Evolutionary conservation across 768 basidiomycete genomes (phyloP).

Genomic region (Termitomyces sp.): DNA sequence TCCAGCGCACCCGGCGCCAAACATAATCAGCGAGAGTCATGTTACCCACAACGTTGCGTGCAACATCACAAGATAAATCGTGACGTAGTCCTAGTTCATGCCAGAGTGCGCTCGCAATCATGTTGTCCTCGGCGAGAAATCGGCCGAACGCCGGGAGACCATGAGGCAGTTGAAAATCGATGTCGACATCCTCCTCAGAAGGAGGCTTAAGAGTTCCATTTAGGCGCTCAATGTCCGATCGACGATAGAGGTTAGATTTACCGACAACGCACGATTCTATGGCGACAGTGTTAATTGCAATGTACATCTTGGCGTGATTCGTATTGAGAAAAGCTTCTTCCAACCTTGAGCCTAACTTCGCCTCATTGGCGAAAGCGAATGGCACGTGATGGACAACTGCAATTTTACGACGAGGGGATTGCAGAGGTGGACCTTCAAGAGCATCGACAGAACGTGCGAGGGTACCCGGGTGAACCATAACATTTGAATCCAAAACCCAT

Average conservation of each 20-base stretch:
- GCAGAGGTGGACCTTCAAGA: slow-evolving; percentile 46
- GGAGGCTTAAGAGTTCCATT: slow-evolving; percentile 62
- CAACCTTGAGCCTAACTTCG: slow-evolving; percentile 73
- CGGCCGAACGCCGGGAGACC: slow-evolving; percentile 83
- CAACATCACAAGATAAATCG: slow-evolving; percentile 88
- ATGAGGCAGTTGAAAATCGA: slow-evolving; percentile 28
- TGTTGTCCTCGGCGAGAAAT: slow-evolving; percentile 97
- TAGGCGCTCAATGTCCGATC: slow-evolving; percentile 80
- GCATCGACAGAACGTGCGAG: slow-evolving; percentile 83
- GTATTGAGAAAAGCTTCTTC: slow-evolving; percentile 97
- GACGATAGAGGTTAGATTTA: slow-evolving; percentile 92
- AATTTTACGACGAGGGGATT: slow-evolving; percentile 44
- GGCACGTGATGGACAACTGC: slow-evolving; percentile 96
- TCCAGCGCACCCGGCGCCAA: slow-evolving; percentile 91
- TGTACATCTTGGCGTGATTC: slow-evolving; percentile 97
- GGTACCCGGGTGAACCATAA: slow-evolving; percentile 73
- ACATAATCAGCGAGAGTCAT: slow-evolving; percentile 87
- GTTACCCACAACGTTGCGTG: slow-evolving; percentile 82
- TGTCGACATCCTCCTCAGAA: slow-evolving; percentile 14
- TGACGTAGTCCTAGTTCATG: slow-evolving; percentile 89
- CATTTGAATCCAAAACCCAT: slow-evolving; percentile 98
- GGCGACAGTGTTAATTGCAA: slow-evolving; percentile 87
- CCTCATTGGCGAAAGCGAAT: slow-evolving; percentile 73
- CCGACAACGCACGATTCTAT: slow-evolving; percentile 96
- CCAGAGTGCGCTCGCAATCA: slow-evolving; percentile 92